Evolutionary conservation across 805 yeast species (phyloP), one percentile per base, ranked within the genome.

Genomic region (Metschnikowia borealis): DNA sequence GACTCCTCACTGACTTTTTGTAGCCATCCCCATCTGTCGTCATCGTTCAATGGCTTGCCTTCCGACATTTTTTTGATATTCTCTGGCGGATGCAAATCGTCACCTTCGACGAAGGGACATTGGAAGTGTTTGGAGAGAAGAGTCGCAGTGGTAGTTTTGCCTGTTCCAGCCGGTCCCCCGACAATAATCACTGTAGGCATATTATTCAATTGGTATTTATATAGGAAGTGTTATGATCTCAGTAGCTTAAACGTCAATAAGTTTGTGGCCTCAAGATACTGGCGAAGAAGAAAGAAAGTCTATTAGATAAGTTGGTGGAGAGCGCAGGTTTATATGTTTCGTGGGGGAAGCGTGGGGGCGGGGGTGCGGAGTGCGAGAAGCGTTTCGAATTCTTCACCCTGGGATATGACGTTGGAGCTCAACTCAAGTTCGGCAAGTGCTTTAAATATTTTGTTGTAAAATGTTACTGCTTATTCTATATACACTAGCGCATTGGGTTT

Each of bases 151-250:
- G 97, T 88, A 20, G 95, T 77, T 65, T 94, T 94, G 0, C 99
- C 99, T 1, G 96, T 87, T 7, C 98, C 98, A 0, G 97, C 91
- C 0, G 98, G 96, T 0, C 99, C 99, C 11, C 96, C 97, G 7
- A 92, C 82, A 2, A 90, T 82, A 31, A 81, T 66, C 1, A 82
- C 80, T 0, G 63, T 50, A 14, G 62, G 51, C 58, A 50, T 53
- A 20, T 29, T 21, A 20, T 8, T 23, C 10, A 23, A 23, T 8
- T 20, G 35, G 14, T 33, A 3, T 34, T 14, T 6, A 17, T 43
- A n/a, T 40, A 26, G 5, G 8, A 26, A 26, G 29, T 5, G 29
- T 8, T 26, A 26, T 26, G 11, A 8, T 26, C 13, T 26, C 29
- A 26, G 29, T 11, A 26, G 29, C 11, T 26, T 26, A 26, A 5